Conservation (phyloP, 768 basidiomycete genomes). For the Gloeophyllum trabeum region DNA sequence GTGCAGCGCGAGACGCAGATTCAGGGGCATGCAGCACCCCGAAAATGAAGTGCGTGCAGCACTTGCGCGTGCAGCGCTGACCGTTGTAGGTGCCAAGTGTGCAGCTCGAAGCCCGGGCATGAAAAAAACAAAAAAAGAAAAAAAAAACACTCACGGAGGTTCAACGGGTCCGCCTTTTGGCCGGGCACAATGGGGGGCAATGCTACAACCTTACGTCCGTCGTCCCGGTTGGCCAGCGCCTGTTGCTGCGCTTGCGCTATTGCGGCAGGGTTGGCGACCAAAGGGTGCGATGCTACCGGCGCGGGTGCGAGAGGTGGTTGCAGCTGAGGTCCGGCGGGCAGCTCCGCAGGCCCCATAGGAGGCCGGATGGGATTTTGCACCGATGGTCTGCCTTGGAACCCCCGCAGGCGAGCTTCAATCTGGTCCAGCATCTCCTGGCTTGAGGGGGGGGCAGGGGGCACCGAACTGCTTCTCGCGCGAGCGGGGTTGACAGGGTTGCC, state of each 20-base stretch:
- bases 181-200: background rate
- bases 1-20: background rate
- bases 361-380: background rate
- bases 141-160: background rate
- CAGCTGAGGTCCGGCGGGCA: background rate
- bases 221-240: background rate
- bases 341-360: background rate
- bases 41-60: background rate
- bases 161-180: background rate
- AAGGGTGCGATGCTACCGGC: background rate
- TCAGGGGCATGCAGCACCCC: background rate
- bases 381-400: background rate
- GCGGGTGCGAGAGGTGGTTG: background rate
- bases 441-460: background rate
- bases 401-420: background rate
- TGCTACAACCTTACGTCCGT: background rate
- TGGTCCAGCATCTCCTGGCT: background rate
- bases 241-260: background rate
- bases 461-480: background rate
- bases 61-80: background rate
- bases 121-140: too few species aligned
- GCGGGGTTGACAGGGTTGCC: background rate
- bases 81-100: background rate
- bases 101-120: too few species aligned
- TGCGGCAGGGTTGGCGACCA: background rate